phyloP scores from a whole-genome alignment of 2,329 filamentous ascomycete genomes.

The Raffaelea ambrosiae region DNA sequence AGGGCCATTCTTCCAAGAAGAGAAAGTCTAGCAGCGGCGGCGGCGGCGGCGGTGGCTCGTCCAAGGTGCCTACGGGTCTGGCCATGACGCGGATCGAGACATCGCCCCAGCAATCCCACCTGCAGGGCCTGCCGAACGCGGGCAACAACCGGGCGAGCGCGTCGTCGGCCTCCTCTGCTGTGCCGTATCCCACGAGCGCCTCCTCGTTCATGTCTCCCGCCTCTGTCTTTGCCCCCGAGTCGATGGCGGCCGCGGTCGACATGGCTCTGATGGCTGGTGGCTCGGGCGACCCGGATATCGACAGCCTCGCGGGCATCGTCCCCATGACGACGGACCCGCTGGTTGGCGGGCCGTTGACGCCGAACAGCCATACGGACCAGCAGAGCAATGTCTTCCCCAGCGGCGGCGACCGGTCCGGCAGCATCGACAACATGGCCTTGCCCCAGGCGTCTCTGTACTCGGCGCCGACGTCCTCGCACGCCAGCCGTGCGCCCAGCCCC shows the following conservation, averaged over 20 bases:
- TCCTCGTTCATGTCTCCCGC: constrained; percentile 30
- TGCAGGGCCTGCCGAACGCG: constrained; percentile 20
- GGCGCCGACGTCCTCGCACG: constrained; percentile 61
- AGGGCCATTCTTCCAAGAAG: constrained; percentile 66
- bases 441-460: constrained; percentile 54
- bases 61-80: constrained; percentile 63
- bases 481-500: constrained; percentile 72
- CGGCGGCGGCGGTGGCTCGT: constrained; percentile 37
- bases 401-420: constrained; percentile 49
- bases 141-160: constrained; percentile 17
- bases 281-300: constrained; percentile 13
- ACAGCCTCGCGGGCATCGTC: constrained; percentile 13
- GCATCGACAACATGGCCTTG: constrained; percentile 56
- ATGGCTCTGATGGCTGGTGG: constrained; percentile 13
- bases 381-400: constrained; percentile 36
- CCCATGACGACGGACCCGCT: constrained; percentile 6
- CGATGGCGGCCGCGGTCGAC: constrained; percentile 13
- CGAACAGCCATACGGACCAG: constrained; percentile 56
- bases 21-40: constrained; percentile 62
- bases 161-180: constrained; percentile 31
- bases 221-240: constrained; percentile 15
- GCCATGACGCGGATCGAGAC: constrained; percentile 78
- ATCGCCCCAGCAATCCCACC: constrained; percentile 27
- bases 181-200: constrained; percentile 45
- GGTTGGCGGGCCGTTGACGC: constrained; percentile 51